Evolutionary conservation across 441 rosid genomes (phyloP).

Genomic region (Adansonia grandidieri): DNA sequence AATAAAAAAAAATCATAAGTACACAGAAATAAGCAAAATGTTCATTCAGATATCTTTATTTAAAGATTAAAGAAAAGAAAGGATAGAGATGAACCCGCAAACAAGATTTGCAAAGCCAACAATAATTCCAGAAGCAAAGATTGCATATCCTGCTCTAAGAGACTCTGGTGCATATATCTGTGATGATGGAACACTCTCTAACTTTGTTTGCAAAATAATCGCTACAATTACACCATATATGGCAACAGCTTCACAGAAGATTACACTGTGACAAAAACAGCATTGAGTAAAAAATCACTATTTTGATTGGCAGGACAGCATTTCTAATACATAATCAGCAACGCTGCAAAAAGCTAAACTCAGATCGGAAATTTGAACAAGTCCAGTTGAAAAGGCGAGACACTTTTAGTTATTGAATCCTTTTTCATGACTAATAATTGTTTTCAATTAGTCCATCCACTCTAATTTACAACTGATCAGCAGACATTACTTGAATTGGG

Average conservation of each 20-base stretch:
- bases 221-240: conserved; percentile 97
- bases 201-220: conserved; percentile 87
- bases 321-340: not conserved
- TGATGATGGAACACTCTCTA: conserved; percentile 82
- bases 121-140: conserved; percentile 94
- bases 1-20: conserved; percentile 17
- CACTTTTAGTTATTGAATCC: not conserved
- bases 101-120: conserved; percentile 98
- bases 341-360: not conserved
- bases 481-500: not conserved
- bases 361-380: too few relatives aligned
- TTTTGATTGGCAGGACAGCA: not conserved
- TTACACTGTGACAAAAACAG: conserved; percentile 63
- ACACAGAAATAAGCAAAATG: not conserved
- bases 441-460: not conserved
- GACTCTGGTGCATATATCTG: conserved; percentile 74
- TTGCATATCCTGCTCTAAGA: conserved; percentile 95
- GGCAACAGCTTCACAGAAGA: conserved; percentile 98
- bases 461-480: not conserved
- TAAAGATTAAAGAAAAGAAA: conserved; percentile 14
- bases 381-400: not conserved
- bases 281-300: conserved; percentile 19
- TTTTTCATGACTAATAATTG: not conserved
- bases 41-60: not conserved
- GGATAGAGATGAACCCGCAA: conserved; percentile 73